Evolutionary conservation across 2,329 filamentous ascomycete species (phyloP).

Genomic region (Aspergillus sp.): DNA sequence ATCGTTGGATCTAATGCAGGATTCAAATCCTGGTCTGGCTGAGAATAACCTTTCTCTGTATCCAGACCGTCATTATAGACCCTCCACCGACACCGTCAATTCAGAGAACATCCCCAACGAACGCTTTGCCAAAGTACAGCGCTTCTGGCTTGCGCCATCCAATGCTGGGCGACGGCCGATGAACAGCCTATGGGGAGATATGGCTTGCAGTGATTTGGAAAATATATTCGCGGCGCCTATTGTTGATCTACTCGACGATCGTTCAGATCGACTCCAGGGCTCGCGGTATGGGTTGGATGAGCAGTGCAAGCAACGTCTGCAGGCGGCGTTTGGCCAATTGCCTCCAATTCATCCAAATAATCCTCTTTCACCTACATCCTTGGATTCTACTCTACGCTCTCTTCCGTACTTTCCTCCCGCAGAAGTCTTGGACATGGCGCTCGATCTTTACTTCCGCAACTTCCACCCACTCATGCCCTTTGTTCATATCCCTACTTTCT

Average conservation of each 20-base stretch:
- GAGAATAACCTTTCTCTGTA: slow-evolving; percentile 15
- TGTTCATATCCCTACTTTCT: slow-evolving; percentile 49
- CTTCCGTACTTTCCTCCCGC: slow-evolving; percentile 42
- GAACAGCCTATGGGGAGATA: slow-evolving; percentile 37
- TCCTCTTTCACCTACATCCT: slow-evolving; percentile 12
- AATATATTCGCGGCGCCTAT: slow-evolving; percentile 33
- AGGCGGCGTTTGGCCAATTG: slow-evolving; percentile 28
- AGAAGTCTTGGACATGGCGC: slow-evolving; percentile 48
- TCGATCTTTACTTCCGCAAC: slow-evolving; percentile 49
- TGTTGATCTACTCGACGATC: slow-evolving; percentile 12
- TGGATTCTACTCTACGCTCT: slow-evolving; percentile 17
- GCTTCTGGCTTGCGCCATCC: slow-evolving; percentile 36
- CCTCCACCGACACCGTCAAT: slow-evolving; percentile 17
- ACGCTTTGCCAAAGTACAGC: slow-evolving; percentile 36
- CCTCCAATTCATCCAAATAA: slow-evolving; percentile 12
- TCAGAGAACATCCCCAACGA: slow-evolving; percentile 32
- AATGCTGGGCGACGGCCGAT: slow-evolving; percentile 34
- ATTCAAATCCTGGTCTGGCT: slow-evolving; percentile 17
- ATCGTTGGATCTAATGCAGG: slow-evolving; percentile 23
- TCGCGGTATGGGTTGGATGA: slow-evolving; percentile 36
- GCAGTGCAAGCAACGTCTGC: slow-evolving; percentile 35
- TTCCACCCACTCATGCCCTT: slow-evolving; percentile 49
- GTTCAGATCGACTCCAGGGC: slow-evolving; percentile 20
- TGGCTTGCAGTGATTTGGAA: slow-evolving; percentile 29
- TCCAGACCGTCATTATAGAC: slow-evolving; percentile 18